Base-by-base conservation (phyloP, 2,329 filamentous ascomycete species). In the Microcera coccophila region DNA sequence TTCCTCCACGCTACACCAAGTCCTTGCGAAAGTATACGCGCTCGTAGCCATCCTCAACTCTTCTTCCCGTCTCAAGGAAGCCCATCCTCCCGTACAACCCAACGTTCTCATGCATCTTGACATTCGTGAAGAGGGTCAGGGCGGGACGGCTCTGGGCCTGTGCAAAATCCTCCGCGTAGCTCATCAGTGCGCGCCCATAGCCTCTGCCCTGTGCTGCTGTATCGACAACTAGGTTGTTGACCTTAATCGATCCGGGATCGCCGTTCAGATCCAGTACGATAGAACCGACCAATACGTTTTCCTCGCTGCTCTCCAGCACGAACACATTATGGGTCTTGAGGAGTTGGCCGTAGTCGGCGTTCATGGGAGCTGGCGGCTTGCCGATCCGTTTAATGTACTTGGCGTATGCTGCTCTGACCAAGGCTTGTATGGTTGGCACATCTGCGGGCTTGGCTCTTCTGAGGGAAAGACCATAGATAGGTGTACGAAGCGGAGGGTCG, bases 381-480 rank as follows among this genome's bases (percentile, higher is more conserved):
- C 62, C 63, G 38, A 66, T 64, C 4, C 62, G 62, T 11, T 62
- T 50, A 20, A 62, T 57, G 44, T 64, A 66, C 36, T 62, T 67
- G 4, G 56, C 44, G 43, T 65, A 65, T 24, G 63, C 63, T 15
- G 49, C 48, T 10, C 50, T 48, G 32, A 62, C 56, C 32, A 67
- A 63, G 10, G 38, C 22, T 35, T 59, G 54, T 20, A 66, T 62
- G 31, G 44, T 40, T n/a, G 62, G 57, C 36, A 62, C 42, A 19
- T 66, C 49, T 3, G 24, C 29, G 0, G n/a, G 3, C 3, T 22
- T 17, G 1, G 50, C 49, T 14, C 47, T 34, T 4, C n/a, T n/a
- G 19, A 29, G 28, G 0, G 17, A 17, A 5, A 47, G 26, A 1
- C 26, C 5, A 12, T 19, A 1, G 0, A 11, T 18, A 1, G 14